Base-by-base conservation (phyloP, 2,329 filamentous ascomycete species). In the Bipolaris oryzae region DNA sequence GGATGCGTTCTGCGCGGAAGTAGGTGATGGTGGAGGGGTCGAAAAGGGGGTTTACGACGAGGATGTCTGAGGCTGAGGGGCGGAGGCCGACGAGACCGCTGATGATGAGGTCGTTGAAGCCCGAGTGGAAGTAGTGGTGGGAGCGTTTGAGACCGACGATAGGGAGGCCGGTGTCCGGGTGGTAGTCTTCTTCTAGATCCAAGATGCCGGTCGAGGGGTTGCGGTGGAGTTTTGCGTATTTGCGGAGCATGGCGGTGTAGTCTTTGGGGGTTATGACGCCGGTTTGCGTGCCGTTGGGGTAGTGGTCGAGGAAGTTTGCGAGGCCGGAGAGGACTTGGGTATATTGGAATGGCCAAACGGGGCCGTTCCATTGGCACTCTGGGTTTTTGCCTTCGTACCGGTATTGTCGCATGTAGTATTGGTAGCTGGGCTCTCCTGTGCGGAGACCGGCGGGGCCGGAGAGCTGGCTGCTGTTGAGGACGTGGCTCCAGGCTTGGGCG, bases 281-380 rank as follows among this genome's bases (percentile, higher is more conserved):
- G n/a, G 60, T 45, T 7, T 54, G 67, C 34, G 45, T 50, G 50
- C 65, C 75, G 55, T 16, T 69, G 52, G 60, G 45, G 39, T 80
- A 80, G 49, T 77, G 74, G 39, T 80, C 76, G 1, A 80, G 72
- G 18, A 80, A 64, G 52, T 80, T 80, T 3, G 77, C 76, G 16
- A 80, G 74, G 0, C 69, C 78, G 0, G 74, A 69, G 0, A 80
- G 68, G 1, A 73, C 72, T 42, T 80, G 78, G 0, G 78, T 80
- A 0, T 72, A 77, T 55, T 80, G 78, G 54, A 76, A 80, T 0
- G 78, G 77, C 78, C 78, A 80, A 0, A 76, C 70, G 0, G 78
- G 77, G 1, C 78, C 78, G 38, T 80, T 80, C 78, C 78, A 80
- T 45, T 80, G 78, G 49, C 78, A 80, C 48, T 80, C 78, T 2